Evolutionary conservation across 1,284 basidiomycete species (phyloP), one percentile per base, ranked within the genome.

Genomic region (Sanguinoderma infundibulare): DNA sequence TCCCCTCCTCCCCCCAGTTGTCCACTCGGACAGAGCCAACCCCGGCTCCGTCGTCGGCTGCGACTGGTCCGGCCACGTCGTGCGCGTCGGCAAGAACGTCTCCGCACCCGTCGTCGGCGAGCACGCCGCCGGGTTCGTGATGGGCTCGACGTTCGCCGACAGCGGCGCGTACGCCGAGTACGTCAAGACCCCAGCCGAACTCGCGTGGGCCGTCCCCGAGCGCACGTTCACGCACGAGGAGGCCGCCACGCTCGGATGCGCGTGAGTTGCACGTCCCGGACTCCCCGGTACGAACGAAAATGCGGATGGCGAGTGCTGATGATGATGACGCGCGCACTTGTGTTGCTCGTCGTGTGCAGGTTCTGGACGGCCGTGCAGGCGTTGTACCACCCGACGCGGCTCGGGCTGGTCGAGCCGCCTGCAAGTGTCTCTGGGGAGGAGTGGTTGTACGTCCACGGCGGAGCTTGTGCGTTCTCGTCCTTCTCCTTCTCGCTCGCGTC

Each of bases 141-240:
- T 64, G 50, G 73, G 73, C 50, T 68, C 67, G 24, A 64, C 58
- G 30, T 72, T 63, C 62, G 57, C 55, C 20, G 72, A 72, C 54
- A 49, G 60, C 74, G 77, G 77, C 64, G 73, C 77, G 17, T 77
- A 72, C 62, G 78, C 78, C 14, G 74, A 83, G 67, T 83, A 80
- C 69, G 63, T 77, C 52, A 72, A 72, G 57, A 70, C 68, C 3
- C 65, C 72, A 32, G 73, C 71, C 0, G 68, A 73, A 15, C 68
- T 77, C 9, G 69, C 72, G 3, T 77, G 77, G 73, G 65, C 67
- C 38, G 70, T 77, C 0, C 77, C 78, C 7, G 61, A 66, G 22
- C 69, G 59, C 15, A 70, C 68, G 22, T 28, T 73, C 22, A 65
- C 67, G 8, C 64, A 73, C 51, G 77, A 78, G 36, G 70, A 79